phyloP scores from a whole-genome alignment of 768 basidiomycete genomes.

The Panellus pusillus region DNA sequence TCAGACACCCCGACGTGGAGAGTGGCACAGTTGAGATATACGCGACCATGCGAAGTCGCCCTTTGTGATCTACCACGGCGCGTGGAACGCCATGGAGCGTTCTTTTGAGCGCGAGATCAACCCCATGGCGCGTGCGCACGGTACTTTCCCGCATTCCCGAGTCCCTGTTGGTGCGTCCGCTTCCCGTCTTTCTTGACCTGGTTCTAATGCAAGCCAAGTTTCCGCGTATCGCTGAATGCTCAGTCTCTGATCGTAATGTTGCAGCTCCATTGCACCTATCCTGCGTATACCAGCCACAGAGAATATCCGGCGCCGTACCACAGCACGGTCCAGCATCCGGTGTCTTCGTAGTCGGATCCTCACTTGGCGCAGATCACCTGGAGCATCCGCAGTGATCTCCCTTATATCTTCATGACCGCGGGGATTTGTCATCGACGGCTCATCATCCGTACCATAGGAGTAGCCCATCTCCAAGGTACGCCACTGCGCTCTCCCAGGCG shows the following conservation, averaged over 20 bases:
- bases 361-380: slow-evolving; percentile 17
- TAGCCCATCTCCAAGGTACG: slow-evolving; percentile 13
- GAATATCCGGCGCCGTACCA: slow-evolving; percentile 6
- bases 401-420: slow-evolving; percentile 15
- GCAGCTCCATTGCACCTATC: background rate
- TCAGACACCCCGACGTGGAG: no score
- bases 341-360: slow-evolving; percentile 18
- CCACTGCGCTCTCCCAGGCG: slow-evolving; percentile 15
- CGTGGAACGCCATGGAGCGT: no score
- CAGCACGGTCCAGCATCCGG: background rate
- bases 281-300: background rate
- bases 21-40: no score
- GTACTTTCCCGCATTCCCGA: no score
- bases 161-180: no score
- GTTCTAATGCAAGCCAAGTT: background rate
- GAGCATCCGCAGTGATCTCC: slow-evolving; percentile 10
- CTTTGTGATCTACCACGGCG: no score
- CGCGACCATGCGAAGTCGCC: no score
- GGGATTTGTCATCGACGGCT: slow-evolving; percentile 7
- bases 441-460: slow-evolving; percentile 5
- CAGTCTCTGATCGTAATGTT: slow-evolving; percentile 18
- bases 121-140: no score
- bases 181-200: no score
- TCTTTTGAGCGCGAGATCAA: no score
- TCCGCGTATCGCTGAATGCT: background rate